Evolutionary conservation across 2,329 filamentous ascomycete species (phyloP).

Genomic region (Alternaria sp.): DNA sequence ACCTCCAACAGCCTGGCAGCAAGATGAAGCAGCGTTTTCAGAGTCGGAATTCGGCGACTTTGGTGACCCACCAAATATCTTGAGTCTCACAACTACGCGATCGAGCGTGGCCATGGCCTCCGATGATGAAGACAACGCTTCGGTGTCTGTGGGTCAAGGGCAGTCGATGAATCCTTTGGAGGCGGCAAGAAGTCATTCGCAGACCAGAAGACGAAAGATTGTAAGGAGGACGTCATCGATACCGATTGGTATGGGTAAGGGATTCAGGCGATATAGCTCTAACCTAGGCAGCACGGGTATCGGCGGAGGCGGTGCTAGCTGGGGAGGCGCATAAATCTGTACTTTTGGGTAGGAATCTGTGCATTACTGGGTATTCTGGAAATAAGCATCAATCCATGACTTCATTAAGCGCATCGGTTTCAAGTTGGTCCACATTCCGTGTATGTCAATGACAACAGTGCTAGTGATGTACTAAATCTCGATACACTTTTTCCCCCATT

Average conservation of each 20-base stretch:
- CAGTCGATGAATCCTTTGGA: conserved; percentile 21
- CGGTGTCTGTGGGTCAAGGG: conserved; percentile 13
- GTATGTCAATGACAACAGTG: not conserved
- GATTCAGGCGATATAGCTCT: conserved; percentile 54
- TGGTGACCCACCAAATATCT: conserved; percentile 35
- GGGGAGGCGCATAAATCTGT: conserved; percentile 33
- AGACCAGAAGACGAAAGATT: conserved; percentile 41
- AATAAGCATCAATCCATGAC: not conserved
- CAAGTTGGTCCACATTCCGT: not conserved
- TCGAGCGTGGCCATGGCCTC: conserved; percentile 33
- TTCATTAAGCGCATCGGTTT: not conserved
- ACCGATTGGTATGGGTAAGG: conserved; percentile 55
- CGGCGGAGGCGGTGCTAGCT: conserved; percentile 42
- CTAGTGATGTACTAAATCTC: not conserved
- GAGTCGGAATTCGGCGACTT: conserved; percentile 50
- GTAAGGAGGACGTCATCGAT: conserved; percentile 51
- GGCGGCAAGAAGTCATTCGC: conserved; percentile 32
- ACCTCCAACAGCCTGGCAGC: not conserved
- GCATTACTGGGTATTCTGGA: not conserved
- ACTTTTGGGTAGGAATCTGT: not conserved
- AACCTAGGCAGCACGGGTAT: conserved; percentile 52
- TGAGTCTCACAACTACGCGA: conserved; percentile 43
- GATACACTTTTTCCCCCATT: not conserved
- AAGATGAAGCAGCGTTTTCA: conserved; percentile 28
- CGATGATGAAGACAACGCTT: conserved; percentile 31